These are phyloP conservation scores for Isoetes engelmannii DNA, from an alignment of 83 land plant genomes.

Conservation along the genomic window DNA sequence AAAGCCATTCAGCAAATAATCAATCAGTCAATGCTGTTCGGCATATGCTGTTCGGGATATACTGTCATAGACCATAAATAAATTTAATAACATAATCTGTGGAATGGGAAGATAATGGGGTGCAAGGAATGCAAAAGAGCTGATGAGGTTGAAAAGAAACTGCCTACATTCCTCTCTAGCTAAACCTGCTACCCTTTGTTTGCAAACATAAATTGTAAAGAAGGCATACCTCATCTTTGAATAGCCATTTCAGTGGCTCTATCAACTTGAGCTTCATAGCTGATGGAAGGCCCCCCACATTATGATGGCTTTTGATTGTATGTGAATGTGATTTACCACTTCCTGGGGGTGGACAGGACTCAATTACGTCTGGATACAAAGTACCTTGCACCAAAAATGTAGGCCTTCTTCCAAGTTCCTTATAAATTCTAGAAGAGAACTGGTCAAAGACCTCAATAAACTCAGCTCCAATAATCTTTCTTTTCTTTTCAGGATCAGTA, in stretches of 20 bases:
- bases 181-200: too few relatives aligned
- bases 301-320: constrained; percentile 96
- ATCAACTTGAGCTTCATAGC: constrained; percentile 71
- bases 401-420: constrained; percentile 61
- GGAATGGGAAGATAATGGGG: too few relatives aligned
- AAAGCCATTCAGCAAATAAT: too few relatives aligned
- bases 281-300: constrained; percentile 81
- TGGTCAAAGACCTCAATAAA: constrained; percentile 77
- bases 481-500: constrained; percentile 75
- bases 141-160: too few relatives aligned
- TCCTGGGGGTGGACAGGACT: constrained; percentile 99
- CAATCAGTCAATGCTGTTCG: too few relatives aligned
- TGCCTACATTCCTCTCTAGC: too few relatives aligned
- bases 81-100: too few relatives aligned
- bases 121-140: too few relatives aligned
- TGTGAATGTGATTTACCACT: constrained; percentile 95
- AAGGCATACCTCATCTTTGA: constrained; percentile 70
- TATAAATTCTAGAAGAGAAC: constrained; percentile 59
- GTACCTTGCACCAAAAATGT: constrained; percentile 88
- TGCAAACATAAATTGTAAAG: not conserved
- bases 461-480: constrained; percentile 87
- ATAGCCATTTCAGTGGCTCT: constrained; percentile 77
- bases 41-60: too few relatives aligned
- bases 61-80: too few relatives aligned
- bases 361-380: constrained; percentile 96